phyloP scores from a whole-genome alignment of 768 basidiomycete species.

The Lentinula detonsa region DNA sequence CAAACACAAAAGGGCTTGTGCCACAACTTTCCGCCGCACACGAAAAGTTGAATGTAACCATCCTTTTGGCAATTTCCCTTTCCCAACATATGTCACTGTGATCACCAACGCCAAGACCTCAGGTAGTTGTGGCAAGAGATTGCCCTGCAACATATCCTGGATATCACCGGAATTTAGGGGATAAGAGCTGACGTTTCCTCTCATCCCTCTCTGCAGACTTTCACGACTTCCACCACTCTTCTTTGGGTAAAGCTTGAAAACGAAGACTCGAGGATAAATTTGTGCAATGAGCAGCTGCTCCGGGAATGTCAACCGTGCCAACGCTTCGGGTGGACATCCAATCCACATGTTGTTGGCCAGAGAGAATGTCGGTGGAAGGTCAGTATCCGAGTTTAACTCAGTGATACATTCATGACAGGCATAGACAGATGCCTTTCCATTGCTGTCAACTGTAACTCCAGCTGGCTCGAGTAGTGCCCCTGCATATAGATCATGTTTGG shows the following conservation, averaged over 20 bases:
- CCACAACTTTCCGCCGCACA: conserved; percentile 22
- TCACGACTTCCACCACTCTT: neutral
- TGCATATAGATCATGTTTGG: too few relatives aligned
- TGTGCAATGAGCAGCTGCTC: conserved; percentile 5
- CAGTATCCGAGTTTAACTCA: neutral
- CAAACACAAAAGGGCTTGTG: conserved; percentile 15
- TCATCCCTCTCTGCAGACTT: conserved; percentile 20
- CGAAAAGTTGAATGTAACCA: conserved; percentile 24
- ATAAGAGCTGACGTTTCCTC: conserved; percentile 31
- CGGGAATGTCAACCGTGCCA: neutral
- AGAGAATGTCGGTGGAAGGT: neutral
- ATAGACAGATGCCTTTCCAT: too few relatives aligned
- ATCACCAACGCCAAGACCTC: conserved; percentile 23
- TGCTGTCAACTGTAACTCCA: too few relatives aligned
- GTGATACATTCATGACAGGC: too few relatives aligned
- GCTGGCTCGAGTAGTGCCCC: too few relatives aligned
- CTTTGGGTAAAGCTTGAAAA: conserved; percentile 29
- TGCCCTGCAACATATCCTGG: conserved; percentile 24
- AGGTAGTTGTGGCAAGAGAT: conserved; percentile 24
- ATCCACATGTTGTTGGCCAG: conserved; percentile 10
- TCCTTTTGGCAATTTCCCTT: conserved; percentile 16
- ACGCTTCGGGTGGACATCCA: neutral
- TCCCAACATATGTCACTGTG: conserved; percentile 27
- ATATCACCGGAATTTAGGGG: conserved; percentile 20
- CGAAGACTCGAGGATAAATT: conserved; percentile 22